These are phyloP conservation scores for Papiliotrema nemorosa DNA, from an alignment of 1,284 basidiomycete species.

Conservation along the genomic window DNA sequence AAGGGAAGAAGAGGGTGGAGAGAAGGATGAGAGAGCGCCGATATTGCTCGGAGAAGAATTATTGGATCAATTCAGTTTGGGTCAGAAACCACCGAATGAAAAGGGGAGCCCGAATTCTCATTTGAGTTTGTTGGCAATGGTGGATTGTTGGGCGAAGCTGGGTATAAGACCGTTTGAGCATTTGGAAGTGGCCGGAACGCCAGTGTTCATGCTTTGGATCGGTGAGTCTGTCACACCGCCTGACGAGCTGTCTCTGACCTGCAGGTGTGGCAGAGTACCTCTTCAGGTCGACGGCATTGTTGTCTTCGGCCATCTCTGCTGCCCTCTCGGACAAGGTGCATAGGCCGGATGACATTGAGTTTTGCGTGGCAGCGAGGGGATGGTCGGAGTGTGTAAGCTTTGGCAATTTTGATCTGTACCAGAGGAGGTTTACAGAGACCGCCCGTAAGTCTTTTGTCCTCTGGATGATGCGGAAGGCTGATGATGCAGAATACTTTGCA, in stretches of 20 bases:
- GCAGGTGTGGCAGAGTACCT: conserved; percentile 86
- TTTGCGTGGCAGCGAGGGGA: conserved; percentile 88
- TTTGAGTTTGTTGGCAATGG: conserved; percentile 94
- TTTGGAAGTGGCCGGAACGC: conserved; percentile 90
- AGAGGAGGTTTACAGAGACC: conserved; percentile 75
- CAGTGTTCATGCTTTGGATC: conserved; percentile 94
- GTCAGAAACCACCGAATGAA: conserved; percentile 50
- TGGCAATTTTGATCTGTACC: conserved; percentile 87
- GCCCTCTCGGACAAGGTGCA: conserved; percentile 77
- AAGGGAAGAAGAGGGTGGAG: conserved; percentile 33
- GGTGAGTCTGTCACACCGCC: conserved; percentile 45
- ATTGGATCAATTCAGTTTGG: conserved; percentile 83
- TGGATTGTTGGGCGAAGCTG: conserved; percentile 92
- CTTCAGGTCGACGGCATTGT: conserved; percentile 64
- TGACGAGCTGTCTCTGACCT: not conserved
- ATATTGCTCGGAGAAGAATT: conserved; percentile 84
- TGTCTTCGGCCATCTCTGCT: conserved; percentile 70
- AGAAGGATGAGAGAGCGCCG: conserved; percentile 51
- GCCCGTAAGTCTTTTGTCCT: conserved; percentile 46
- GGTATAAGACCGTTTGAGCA: conserved; percentile 86
- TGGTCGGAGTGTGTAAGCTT: conserved; percentile 95
- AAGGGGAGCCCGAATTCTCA: conserved; percentile 67
- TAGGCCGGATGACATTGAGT: conserved; percentile 86
- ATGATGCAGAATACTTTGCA: conserved; percentile 66
- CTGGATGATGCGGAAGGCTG: not conserved